Evolutionary conservation across 129 eudicot species (phyloP).

Genomic region (Saussurea involucrata): DNA sequence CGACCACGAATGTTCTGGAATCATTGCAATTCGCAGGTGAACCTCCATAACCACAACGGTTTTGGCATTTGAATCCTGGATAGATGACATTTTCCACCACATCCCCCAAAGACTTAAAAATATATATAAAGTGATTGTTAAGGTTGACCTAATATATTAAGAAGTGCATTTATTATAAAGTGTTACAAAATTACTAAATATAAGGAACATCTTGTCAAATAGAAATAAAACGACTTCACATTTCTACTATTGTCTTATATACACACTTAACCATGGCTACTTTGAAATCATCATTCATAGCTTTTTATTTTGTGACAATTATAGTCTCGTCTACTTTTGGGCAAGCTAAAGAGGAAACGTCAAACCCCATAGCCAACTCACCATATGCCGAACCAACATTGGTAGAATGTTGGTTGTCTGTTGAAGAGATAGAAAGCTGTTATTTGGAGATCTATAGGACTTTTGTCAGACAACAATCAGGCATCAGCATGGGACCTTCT

Average conservation of each 20-base stretch:
- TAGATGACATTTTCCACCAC: too few relatives aligned
- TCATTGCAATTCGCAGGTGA: too few relatives aligned
- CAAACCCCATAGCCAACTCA: neutral
- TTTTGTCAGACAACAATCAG: neutral
- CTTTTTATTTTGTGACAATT: neutral
- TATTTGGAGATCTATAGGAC: neutral
- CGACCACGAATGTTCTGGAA: too few relatives aligned
- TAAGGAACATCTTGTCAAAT: neutral
- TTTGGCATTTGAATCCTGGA: too few relatives aligned
- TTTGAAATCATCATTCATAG: neutral
- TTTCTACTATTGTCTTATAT: neutral
- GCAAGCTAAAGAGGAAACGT: neutral
- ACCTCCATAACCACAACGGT: too few relatives aligned
- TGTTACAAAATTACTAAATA: neutral
- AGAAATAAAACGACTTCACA: neutral
- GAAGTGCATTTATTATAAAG: neutral
- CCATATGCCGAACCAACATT: neutral
- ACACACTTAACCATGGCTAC: neutral
- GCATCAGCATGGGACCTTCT: neutral
- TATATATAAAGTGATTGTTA: neutral
- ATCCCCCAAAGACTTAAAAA: too few relatives aligned
- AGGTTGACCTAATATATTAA: neutral
- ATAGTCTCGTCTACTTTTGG: neutral
- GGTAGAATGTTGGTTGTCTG: slow-evolving; percentile 5
- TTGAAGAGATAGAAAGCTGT: slow-evolving; percentile 5